Evolutionary conservation across 2,329 filamentous ascomycete genomes (phyloP), one percentile per base, ranked within the genome.

Genomic region (Aureobasidium vineae): DNA sequence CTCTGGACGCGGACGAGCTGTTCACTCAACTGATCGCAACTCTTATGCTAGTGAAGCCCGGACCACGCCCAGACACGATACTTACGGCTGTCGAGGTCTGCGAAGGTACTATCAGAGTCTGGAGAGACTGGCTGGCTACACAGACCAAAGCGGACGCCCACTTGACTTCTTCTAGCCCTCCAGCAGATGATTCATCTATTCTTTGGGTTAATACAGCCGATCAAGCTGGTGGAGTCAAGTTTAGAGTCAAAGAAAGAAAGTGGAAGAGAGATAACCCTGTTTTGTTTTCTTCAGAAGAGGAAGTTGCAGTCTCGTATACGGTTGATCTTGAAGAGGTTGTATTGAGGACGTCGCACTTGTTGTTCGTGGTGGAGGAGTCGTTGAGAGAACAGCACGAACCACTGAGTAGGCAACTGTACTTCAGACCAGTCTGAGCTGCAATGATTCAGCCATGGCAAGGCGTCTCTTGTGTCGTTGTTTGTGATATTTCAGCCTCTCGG

Each of bases 21-120:
- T 93, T 94, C 74, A 87, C 88, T 1, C 90, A 95, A 76, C 82
- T 95, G 13, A 89, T 88, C 73, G 84, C 86, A 5, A 81, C 86
- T 28, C 85, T 85, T 8, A 90, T 88, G 72, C 77, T 96, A 43
- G 87, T 91, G 68, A 88, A 88, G 73, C 79, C 86, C 36, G 85
- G 87, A 0, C 83, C 86, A 0, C 82, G 81, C 33, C 82, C 80
- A 26, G 87, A 86, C 4, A 74, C 90, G 0, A 88, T 91, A 70
- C 78, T 85, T 63, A 87, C 83, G 72, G 86, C 87, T 68, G 83
- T 88, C 61, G 87, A 86, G 49, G 79, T 94, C 45, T 84, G 86
- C 64, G 87, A 92, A 66, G 81, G 88, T 1, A 84, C 91, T 5
- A 79, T 92, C 45, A 83, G 90, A 33, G 81, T 95, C 0, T 93